Conservation (phyloP, 2,329 filamentous ascomycete genomes). For the Eutypella sp. region DNA sequence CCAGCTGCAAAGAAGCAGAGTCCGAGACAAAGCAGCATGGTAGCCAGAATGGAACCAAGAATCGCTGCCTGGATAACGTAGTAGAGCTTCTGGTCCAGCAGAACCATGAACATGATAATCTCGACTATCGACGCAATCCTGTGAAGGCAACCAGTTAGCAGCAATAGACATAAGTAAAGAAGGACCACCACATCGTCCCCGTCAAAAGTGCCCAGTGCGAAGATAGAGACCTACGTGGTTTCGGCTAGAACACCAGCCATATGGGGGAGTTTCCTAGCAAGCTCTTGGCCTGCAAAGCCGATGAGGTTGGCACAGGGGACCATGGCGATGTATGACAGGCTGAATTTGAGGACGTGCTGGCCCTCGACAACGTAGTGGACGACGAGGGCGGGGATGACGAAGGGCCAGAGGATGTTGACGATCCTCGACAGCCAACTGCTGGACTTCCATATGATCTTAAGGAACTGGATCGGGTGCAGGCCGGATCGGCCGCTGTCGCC, state of each 20-base stretch:
- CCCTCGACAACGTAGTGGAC: slow-evolving; percentile 39
- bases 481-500: slow-evolving; percentile 67
- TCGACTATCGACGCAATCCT: slow-evolving; percentile 71
- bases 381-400: slow-evolving; percentile 68
- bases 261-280: slow-evolving; percentile 70
- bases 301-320: slow-evolving; percentile 70
- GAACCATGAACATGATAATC: slow-evolving; percentile 75
- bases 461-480: slow-evolving; percentile 58
- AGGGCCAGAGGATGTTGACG: slow-evolving; percentile 70
- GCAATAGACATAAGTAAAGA: background rate
- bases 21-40: slow-evolving; percentile 74
- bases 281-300: slow-evolving; percentile 67
- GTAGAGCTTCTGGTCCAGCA: slow-evolving; percentile 53
- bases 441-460: slow-evolving; percentile 59
- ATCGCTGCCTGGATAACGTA: slow-evolving; percentile 81
- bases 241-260: slow-evolving; percentile 61
- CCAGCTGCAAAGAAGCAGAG: slow-evolving; percentile 77
- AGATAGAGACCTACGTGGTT: slow-evolving; percentile 39
- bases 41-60: slow-evolving; percentile 76
- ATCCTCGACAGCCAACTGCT: slow-evolving; percentile 57
- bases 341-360: slow-evolving; percentile 60
- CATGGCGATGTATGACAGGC: slow-evolving; percentile 71
- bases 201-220: slow-evolving; percentile 7
- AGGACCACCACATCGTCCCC: too few relatives aligned
- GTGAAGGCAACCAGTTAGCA: slow-evolving; percentile 4